These are phyloP conservation scores for Durio zibethinus DNA, from an alignment of 345 rosid species.

Conservation along the genomic window DNA sequence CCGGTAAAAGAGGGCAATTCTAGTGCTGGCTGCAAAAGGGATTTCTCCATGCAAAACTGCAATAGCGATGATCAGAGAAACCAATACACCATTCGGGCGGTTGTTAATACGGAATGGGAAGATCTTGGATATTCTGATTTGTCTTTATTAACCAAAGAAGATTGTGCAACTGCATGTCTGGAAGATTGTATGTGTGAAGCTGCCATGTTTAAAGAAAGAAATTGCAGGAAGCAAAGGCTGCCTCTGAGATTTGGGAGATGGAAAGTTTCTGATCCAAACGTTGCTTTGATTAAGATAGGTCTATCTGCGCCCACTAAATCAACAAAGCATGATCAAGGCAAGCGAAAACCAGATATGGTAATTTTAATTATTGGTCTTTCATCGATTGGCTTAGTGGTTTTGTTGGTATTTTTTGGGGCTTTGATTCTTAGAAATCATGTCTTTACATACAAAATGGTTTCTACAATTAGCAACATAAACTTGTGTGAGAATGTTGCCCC, in stretches of 20 bases:
- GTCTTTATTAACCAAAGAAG: neutral
- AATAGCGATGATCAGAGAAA: neutral
- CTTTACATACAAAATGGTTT: slow-evolving; percentile 4
- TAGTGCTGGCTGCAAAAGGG: neutral
- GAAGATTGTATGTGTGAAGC: slow-evolving; percentile 4
- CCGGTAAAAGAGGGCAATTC: neutral
- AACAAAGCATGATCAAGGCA: neutral
- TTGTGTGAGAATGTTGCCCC: slow-evolving; percentile 8
- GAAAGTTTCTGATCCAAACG: neutral
- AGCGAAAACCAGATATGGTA: neutral
- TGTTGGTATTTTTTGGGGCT: slow-evolving; percentile 11
- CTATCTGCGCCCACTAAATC: neutral
- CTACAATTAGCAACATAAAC: slow-evolving; percentile 8
- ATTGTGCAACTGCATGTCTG: neutral
- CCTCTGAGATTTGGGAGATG: slow-evolving; percentile 14
- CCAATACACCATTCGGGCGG: neutral
- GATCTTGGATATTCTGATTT: neutral
- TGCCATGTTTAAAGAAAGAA: neutral
- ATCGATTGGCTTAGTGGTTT: slow-evolving; percentile 11
- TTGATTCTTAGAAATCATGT: neutral
- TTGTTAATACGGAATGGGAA: neutral
- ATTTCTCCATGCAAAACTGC: neutral
- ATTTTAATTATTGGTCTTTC: slow-evolving; percentile 14
- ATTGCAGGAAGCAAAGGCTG: slow-evolving; percentile 2
- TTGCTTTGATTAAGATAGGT: slow-evolving; percentile 9